Base-by-base conservation (phyloP, 371 early-diverging fungal genomes). In the Rhizopus arrhizus region DNA sequence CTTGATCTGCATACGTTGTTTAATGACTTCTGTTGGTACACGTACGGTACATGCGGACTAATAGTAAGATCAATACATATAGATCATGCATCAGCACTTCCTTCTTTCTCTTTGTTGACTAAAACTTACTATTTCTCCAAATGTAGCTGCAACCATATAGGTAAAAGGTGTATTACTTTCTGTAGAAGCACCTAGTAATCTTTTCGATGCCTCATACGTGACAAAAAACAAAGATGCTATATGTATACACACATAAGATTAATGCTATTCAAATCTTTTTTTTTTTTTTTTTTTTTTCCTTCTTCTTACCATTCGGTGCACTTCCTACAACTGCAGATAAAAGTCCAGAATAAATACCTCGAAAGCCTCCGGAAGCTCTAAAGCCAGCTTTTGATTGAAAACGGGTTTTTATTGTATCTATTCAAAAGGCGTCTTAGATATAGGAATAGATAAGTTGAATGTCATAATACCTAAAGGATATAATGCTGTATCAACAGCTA, bases 1-100 rank as follows among this genome's bases (percentile, higher is more conserved):
- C 35, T 88, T 88, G 34, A 94, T 88, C 70, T 97, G 98, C 92
- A 96, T 87, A 53, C 97, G 83, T 71, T 95, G 95, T 68, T 97
- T 97, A 59, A 95, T 85, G 15, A 96, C 92, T 69, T 97, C 98
- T 9, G 95, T 95, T 3, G 98, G 98, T 4, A 96, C 97, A 7
- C 98, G 86, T 29, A 95, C 89, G 35, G 93, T 74, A 64, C 96
- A 97, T 11, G 97, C 97, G 11, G 85, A 81, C 93, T 92, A 66
- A 5, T 22, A 22, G 22, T 22, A 22, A 36, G 38, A 22, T 40
- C 36, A 40, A 34, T 43, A 15, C 34, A 34, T 13, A n/a, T 43
- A 43, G 40, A 7, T 40, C 40, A 40, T 40, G 8, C 12, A 40
- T 12, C 33, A n/a, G 15, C 3, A 11, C 10, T 9, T 5, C 33